Conservation (phyloP, 768 basidiomycete genomes). For the Tremella yokohamensis region DNA sequence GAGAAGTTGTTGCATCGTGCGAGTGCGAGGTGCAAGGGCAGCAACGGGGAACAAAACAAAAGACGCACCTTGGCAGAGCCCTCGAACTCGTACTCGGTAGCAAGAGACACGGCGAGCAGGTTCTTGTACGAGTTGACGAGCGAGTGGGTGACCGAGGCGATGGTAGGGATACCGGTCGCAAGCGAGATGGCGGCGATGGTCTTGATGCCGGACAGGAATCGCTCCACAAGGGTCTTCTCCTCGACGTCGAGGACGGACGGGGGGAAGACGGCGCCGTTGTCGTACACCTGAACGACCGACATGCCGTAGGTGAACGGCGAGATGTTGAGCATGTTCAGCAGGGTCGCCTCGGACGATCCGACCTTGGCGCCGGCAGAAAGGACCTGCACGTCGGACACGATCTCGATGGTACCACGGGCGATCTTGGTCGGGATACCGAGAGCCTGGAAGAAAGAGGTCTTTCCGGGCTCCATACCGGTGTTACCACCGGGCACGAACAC, state of each 20-base stretch:
- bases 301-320: constrained; percentile 99
- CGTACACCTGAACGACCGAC: constrained; percentile 95
- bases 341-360: constrained; percentile 92
- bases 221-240: constrained; percentile 82
- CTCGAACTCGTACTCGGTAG: constrained; percentile 91
- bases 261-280: constrained; percentile 86
- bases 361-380: constrained; percentile 88
- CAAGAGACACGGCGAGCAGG: constrained; percentile 78
- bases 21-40: constrained; percentile 21
- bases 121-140: constrained; percentile 99
- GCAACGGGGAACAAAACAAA: constrained; percentile 16
- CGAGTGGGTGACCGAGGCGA: constrained; percentile 88
- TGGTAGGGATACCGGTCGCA: constrained; percentile 91
- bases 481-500: constrained; percentile 90
- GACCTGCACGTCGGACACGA: constrained; percentile 93
- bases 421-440: constrained; percentile 99
- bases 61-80: constrained; percentile 79
- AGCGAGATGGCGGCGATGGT: constrained; percentile 93
- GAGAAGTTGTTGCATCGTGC: constrained; percentile 51
- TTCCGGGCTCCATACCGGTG: constrained; percentile 99
- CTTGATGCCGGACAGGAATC: constrained; percentile 90
- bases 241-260: constrained; percentile 88
- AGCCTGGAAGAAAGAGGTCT: constrained; percentile 99
- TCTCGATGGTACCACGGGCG: constrained; percentile 99
- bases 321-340: constrained; percentile 99